A percentile compares a stretch with the other conserved stretches of the same genome.
These are phyloP conservation scores for Fereydounia khargensis DNA, from an alignment of 1,284 basidiomycete genomes.

Conservation along the genomic window DNA sequence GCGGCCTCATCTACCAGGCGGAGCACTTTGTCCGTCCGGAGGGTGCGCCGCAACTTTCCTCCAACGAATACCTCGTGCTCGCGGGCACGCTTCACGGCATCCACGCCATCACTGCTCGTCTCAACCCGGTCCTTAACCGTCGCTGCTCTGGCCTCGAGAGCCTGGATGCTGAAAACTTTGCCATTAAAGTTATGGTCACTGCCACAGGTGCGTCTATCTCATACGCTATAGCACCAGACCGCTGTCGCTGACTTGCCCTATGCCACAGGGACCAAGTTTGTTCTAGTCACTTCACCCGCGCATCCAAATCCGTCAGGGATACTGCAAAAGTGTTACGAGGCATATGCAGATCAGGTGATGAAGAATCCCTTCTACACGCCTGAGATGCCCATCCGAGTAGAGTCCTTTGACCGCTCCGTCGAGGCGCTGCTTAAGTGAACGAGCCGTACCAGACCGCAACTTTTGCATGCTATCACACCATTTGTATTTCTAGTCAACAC, in stretches of 20 bases:
- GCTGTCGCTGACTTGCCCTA: too few species aligned
- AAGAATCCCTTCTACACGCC: conserved; percentile 99
- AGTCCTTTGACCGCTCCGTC: conserved; percentile 73
- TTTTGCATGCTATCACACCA: too few species aligned
- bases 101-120: conserved; percentile 89
- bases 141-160: conserved; percentile 77
- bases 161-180: conserved; percentile 90
- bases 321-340: conserved; percentile 77
- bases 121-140: conserved; percentile 68
- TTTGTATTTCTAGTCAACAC: background rate
- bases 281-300: conserved; percentile 77
- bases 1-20: conserved; percentile 89
- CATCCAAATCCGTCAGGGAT: conserved; percentile 63
- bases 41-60: conserved; percentile 62
- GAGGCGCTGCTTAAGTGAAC: conserved; percentile 40
- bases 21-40: conserved; percentile 64
- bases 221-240: too few species aligned
- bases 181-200: conserved; percentile 82
- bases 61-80: conserved; percentile 96
- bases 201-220: conserved; percentile 73
- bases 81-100: conserved; percentile 97
- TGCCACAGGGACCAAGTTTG: conserved; percentile 92
- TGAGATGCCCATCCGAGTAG: conserved; percentile 95
- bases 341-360: conserved; percentile 91
- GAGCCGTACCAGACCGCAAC: too few species aligned